These are phyloP conservation scores for Candida alai DNA, from an alignment of 805 yeast genomes.

Conservation along the genomic window DNA sequence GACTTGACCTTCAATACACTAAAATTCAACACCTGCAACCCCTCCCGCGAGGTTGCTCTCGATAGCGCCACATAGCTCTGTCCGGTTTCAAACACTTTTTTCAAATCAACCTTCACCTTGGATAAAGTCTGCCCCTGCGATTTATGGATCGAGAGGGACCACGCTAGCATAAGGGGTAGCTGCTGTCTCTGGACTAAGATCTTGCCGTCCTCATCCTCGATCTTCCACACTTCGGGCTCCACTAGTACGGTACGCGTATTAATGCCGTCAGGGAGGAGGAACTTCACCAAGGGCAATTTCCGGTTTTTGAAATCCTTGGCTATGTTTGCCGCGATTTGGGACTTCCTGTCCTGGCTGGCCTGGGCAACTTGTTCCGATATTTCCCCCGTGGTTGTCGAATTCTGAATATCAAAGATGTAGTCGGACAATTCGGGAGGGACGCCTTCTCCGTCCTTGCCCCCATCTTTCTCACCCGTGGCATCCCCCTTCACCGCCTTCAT, in stretches of 20 bases:
- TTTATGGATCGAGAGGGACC: constrained; percentile 95
- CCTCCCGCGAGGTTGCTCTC: constrained; percentile 79
- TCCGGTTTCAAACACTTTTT: constrained; percentile 79
- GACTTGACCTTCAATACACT: constrained; percentile 59
- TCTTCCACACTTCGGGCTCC: constrained; percentile 76
- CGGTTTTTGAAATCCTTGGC: constrained; percentile 44
- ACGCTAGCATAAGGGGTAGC: constrained; percentile 85
- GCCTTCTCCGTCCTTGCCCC: constrained; percentile 7
- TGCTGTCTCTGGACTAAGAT: constrained; percentile 73
- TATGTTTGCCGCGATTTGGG: constrained; percentile 38
- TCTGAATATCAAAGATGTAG: constrained; percentile 13
- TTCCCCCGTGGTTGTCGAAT: background rate
- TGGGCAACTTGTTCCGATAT: background rate
- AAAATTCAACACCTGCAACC: constrained; percentile 79
- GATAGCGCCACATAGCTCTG: constrained; percentile 96
- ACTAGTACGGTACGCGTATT: constrained; percentile 69
- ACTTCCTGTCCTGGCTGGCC: constrained; percentile 44
- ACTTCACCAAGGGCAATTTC: constrained; percentile 72
- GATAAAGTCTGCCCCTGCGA: constrained; percentile 86
- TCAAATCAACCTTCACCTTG: constrained; percentile 86
- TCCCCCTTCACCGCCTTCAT: too few species aligned
- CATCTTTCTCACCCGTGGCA: too few species aligned
- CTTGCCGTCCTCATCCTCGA: constrained; percentile 69
- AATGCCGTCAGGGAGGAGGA: constrained; percentile 65
- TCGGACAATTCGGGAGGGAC: constrained; percentile 13